A percentile compares a stretch with the other conserved stretches of the same genome.
These are phyloP conservation scores for Fusarium siculi DNA, from an alignment of 2,329 filamentous ascomycete species.

Conservation along the genomic window DNA sequence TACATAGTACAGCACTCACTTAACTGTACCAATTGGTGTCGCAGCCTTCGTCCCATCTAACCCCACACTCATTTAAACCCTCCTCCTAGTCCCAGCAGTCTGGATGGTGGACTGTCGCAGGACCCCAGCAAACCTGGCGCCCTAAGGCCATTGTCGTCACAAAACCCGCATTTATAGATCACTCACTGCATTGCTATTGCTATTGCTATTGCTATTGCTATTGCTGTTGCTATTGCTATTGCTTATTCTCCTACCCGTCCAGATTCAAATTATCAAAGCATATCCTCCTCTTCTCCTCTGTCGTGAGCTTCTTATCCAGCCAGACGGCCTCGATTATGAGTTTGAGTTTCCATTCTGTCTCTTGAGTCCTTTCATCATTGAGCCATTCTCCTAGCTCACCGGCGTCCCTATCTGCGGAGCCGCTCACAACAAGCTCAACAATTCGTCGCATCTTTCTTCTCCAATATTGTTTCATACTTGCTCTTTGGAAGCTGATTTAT, in stretches of 20 bases:
- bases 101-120: constrained; percentile 30
- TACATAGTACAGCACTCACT: constrained; percentile 20
- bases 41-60: constrained; percentile 40
- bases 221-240: not conserved
- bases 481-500: constrained; percentile 14
- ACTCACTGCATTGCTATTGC: not conserved
- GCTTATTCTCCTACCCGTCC: constrained; percentile 8
- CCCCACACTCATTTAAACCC: constrained; percentile 44
- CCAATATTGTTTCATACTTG: not conserved
- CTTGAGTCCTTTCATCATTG: constrained; percentile 11
- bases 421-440: not conserved
- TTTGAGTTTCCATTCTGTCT: constrained; percentile 4
- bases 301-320: constrained; percentile 5
- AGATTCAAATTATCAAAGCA: constrained; percentile 5
- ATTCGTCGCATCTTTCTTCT: constrained; percentile 1
- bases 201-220: constrained; percentile 3
- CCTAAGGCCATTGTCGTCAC: constrained; percentile 33
- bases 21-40: constrained; percentile 27
- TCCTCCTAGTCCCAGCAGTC: constrained; percentile 38
- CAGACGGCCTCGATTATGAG: not conserved
- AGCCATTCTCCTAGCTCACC: not conserved
- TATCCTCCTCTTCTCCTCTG: not conserved
- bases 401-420: constrained; percentile 1
- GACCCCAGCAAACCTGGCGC: constrained; percentile 27
- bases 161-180: constrained; percentile 34